Base-by-base conservation (phyloP, 345 rosid genomes). In the Clarkia xantiana region DNA sequence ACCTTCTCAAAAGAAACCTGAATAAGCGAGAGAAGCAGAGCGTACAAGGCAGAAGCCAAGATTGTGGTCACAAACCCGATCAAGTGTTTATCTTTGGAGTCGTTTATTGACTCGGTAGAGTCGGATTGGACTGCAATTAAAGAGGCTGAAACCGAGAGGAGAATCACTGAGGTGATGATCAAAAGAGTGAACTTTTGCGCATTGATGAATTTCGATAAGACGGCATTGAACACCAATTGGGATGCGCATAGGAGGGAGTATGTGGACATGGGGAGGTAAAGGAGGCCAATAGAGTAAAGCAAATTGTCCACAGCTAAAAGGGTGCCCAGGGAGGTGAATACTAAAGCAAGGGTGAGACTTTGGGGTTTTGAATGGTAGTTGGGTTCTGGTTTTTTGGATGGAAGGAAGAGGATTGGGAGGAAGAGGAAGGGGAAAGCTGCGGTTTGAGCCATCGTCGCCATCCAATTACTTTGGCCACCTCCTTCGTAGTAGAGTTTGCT, bases 111-210 rank as follows among this genome's bases (percentile, higher is more conserved):
- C 14, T 20, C 29, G 4, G 49, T 10, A 0, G 2, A 46, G 42
- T 64, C 62, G 5, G 60, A 56, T 4, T 63, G 65, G 54, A 68
- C 57, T 3, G 63, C 79, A 0, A 77, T 57, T n/a, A 71, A 39
- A 9, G 63, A 50, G 39, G 77, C 45, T 10, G 81, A 72, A 17
- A 71, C 23, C 1, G 76, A 72, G 9, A 69, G 39, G 14, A 79
- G 65, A 11, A 74, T 16, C 0, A 74, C 44, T 6, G 80, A 58
- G 39, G 69, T 65, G 42, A 76, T 54, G 13, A 75, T 75, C 47
- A 75, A 74, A 38, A 64, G 55, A 43, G 75, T 73, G 59, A 76
- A 60, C 61, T 69, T 75, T 15, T 76, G 69, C 39, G 61, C 56
- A 56, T 76, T 76, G 63, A 75, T 53, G 57, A 72, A 50, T 54